A percentile compares a stretch with the other conserved stretches of the same genome.
These are phyloP conservation scores for Malus hybrid DNA, from an alignment of 331 rosid genomes.

Conservation along the genomic window DNA sequence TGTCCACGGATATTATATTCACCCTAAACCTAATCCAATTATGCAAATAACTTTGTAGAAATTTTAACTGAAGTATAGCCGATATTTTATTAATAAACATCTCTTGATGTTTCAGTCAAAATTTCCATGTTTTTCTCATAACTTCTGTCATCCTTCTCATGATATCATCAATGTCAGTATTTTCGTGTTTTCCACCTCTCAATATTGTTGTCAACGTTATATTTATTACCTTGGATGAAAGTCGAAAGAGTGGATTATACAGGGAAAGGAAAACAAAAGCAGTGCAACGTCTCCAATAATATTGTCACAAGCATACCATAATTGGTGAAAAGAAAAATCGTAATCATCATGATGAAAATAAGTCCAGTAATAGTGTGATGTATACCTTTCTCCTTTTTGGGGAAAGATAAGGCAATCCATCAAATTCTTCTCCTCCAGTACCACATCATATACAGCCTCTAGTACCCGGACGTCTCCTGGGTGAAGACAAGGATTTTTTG, in stretches of 20 bases:
- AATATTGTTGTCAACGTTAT: background rate
- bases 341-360: background rate
- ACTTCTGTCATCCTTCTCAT: background rate
- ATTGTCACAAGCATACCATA: background rate
- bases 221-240: background rate
- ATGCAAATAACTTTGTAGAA: background rate
- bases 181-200: background rate
- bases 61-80: background rate
- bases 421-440: conserved; percentile 61
- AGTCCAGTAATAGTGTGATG: background rate
- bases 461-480: conserved; percentile 94
- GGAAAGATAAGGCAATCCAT: conserved; percentile 89
- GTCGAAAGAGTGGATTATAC: background rate
- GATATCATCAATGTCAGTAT: background rate
- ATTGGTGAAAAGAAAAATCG: background rate
- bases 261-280: background rate
- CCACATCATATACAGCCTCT: conserved; percentile 64
- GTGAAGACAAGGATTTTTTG: conserved; percentile 94
- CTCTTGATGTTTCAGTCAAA: background rate
- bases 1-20: background rate
- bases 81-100: background rate
- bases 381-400: conserved; percentile 73
- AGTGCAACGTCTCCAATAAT: background rate
- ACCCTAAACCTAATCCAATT: background rate
- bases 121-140: background rate